Conservation (phyloP, 2,329 filamentous ascomycete genomes). For the Lanzia echinophila region DNA sequence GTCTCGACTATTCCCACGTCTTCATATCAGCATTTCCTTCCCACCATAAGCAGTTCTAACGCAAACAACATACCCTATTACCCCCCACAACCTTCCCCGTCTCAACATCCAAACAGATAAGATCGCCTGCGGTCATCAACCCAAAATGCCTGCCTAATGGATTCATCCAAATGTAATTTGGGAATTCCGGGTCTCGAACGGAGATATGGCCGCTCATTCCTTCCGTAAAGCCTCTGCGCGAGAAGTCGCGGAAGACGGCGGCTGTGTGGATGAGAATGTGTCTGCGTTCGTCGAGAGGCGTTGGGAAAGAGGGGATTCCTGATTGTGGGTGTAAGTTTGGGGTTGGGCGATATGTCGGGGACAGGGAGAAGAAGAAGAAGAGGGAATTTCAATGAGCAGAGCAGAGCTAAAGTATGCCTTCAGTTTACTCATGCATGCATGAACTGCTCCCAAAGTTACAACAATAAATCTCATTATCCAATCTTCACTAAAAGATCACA, state of each 20-base stretch:
- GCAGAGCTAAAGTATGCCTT: no score
- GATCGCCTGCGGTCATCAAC: slow-evolving; percentile 56
- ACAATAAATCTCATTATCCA: background rate
- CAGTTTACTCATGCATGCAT: no score
- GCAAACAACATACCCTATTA: slow-evolving; percentile 37
- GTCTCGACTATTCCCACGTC: slow-evolving; percentile 33
- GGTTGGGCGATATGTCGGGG: background rate
- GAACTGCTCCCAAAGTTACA: background rate
- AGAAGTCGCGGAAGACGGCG: slow-evolving; percentile 61
- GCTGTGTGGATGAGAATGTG: slow-evolving; percentile 63
- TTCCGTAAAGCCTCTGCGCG: slow-evolving; percentile 58
- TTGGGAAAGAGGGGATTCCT: slow-evolving; percentile 50
- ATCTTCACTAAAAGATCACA: no score
- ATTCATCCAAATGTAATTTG: slow-evolving; percentile 62
- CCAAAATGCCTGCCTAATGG: slow-evolving; percentile 59
- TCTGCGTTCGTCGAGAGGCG: slow-evolving; percentile 49
- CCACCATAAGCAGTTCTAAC: no score
- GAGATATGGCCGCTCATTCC: slow-evolving; percentile 64
- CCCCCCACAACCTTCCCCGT: slow-evolving; percentile 57
- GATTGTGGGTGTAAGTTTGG: slow-evolving; percentile 18
- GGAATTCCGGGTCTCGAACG: slow-evolving; percentile 58
- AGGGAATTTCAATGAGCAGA: background rate
- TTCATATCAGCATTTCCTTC: no score
- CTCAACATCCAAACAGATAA: slow-evolving; percentile 58
- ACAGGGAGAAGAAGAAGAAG: background rate